Evolutionary conservation across 306 rosid genomes (phyloP), one percentile per base, ranked within the genome.

Genomic region (Aeschynomene evenia): DNA sequence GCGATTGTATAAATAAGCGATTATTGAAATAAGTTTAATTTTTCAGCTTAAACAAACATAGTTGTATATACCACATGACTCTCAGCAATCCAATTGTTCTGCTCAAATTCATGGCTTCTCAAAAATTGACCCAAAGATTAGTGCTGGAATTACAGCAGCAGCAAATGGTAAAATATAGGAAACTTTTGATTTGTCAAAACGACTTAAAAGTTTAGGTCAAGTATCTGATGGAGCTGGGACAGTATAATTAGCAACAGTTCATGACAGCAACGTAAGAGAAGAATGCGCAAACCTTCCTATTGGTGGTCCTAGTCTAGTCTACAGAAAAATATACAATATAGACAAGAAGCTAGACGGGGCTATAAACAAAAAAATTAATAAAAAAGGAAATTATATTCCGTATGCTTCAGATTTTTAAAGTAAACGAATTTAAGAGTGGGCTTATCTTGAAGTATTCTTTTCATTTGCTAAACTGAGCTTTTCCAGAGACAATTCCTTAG

Each of bases 401-500:
- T 33, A 42, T 66, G 72, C 68, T 40, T 66, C 23, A 63, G 70
- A 14, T 2, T 8, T 68, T 66, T 36, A 7, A 65, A 45, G 61
- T 39, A 45, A 43, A 43, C 33, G 23, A 52, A 71, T 31, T 19
- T 40, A 37, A 37, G 57, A 49, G 52, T 29, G 34, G 66, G 68
- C 73, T 73, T 66, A 75, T 75, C 74, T 60, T 62, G 68, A 68
- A 50, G 71, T 69, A 68, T 70, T 77, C 15, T 85, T 80, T 76
- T 83, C 87, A 80, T 52, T 28, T 21, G 81, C 66, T 61, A 76
- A 61, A 53, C 84, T 82, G 68, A 77, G 84, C 70, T 85, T 79
- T 71, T 84, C 87, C 21, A 94, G 88, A 42, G 84, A 78, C 85
- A 94, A 80, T 69, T 87, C 96, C 68, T 72, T 69, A 64, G 88